These are phyloP conservation scores for Posidonia oceanica DNA, from an alignment of 116 monocot genomes.

Conservation along the genomic window DNA sequence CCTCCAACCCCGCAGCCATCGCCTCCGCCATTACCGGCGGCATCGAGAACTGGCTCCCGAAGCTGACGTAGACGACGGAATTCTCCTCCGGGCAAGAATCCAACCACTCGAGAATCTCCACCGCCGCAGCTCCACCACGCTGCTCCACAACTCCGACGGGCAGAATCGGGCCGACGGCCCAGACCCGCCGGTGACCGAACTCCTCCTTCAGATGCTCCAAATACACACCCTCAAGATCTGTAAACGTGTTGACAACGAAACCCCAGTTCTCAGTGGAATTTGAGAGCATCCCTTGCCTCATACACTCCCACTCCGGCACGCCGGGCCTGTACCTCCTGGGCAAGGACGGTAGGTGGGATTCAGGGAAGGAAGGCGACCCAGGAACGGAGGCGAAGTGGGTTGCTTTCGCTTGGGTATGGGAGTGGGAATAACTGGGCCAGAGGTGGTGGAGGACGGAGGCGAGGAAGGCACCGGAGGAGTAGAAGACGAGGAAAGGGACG, in stretches of 20 bases:
- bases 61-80: slow-evolving; percentile 39
- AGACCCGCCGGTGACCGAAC: slow-evolving; percentile 24
- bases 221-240: slow-evolving; percentile 22
- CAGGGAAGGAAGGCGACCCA: slow-evolving; percentile 17
- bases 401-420: too few species aligned
- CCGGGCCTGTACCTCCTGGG: slow-evolving; percentile 23
- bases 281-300: slow-evolving; percentile 19
- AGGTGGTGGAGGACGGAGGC: slow-evolving; percentile 14
- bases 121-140: slow-evolving; percentile 13
- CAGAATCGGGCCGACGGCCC: slow-evolving; percentile 51
- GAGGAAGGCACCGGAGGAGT: slow-evolving; percentile 16
- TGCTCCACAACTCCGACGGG: background rate
- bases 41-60: slow-evolving; percentile 12
- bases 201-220: slow-evolving; percentile 15
- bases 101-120: slow-evolving; percentile 29
- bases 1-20: slow-evolving; percentile 7
- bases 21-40: background rate
- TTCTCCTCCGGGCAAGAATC: slow-evolving; percentile 14
- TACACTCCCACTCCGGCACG: slow-evolving; percentile 20
- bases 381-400: slow-evolving; percentile 6
- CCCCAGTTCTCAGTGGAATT: slow-evolving; percentile 22
- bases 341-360: slow-evolving; percentile 21
- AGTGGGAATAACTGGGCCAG: slow-evolving; percentile 5
- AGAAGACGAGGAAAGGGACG: slow-evolving; percentile 28
- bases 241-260: slow-evolving; percentile 28